Base-by-base conservation (phyloP, 257 asterid species). In the Striga asiatica region DNA sequence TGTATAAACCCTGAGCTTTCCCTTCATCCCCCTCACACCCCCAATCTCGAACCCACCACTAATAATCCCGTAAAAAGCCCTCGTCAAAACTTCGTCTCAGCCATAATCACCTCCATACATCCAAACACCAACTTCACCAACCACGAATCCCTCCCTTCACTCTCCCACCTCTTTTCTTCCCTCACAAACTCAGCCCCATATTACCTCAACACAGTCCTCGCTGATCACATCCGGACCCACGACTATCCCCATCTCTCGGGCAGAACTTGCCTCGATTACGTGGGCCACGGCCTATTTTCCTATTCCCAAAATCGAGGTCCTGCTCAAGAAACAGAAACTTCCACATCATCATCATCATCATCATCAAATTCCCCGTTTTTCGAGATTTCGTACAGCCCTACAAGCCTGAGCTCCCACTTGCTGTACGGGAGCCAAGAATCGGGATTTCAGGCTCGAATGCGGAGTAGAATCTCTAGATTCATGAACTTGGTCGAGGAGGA, bases 201-300 rank as follows among this genome's bases (percentile, higher is more conserved):
- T 17, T 81, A 70, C 74, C 43, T 45, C 2, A 55, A 59, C 16
- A 75, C 92, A 0, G 50, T 42, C 11, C 73, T 70, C 2, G 82
- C 82, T 0, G 94, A 89, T 56, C 50, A 52, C 20, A 89, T 89
- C 21, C 66, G 97, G 32, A 66, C 78, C 14, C 77, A 61, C 14
- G 89, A 85, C 2, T 89, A 81, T 50, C 23, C 34, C 65, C 81
- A 89, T 52, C 82, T 88, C 13, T 65, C 76, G 0, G 68, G 67
- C 20, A 85, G 43, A 22, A 89, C 79, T 12, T 83, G 78, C 52
- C 89, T 89, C 25, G 97, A 89, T 58, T 85, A 89, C 65, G 55
- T 69, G 18, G 97, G 97, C 57, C 81, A 79, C 38, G 95, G 94
- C 12, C 89, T 89, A 6, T 85, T 81, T 61, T 89, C 97, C 1